Base-by-base conservation (phyloP, 176 grass and related monocot species). In the Canna indica region DNA sequence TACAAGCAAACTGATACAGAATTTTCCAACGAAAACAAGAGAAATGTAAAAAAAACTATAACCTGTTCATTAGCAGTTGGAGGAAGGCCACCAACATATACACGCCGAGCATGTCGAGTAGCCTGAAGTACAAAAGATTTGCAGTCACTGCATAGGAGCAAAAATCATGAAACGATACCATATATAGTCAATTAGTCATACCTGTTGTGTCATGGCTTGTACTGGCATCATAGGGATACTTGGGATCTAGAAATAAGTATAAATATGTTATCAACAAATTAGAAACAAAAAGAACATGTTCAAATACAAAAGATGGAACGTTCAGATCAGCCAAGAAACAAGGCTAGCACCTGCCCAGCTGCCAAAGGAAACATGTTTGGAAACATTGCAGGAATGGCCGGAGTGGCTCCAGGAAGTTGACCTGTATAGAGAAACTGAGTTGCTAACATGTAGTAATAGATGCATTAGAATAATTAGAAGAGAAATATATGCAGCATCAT, bases 201-300 rank as follows among this genome's bases (percentile, higher is more conserved):
- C 85, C 82, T 97, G 93, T 53, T 97, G 93, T 7, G 88, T 92
- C 93, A 97, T 97, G 38, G 93, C 93, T 90, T 97, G 93, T 50
- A 90, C 88, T 47, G 90, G 93, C 67, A 97, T 97, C 74, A 90
- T 65, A 81, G 85, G 93, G 25, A 88, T 70, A 76, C 82, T 69
- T 81, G 88, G 22, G 6, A 34, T 66, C 24, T 26, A 35, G 53
- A 16, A 44, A 39, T 8, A 69, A 36, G 52, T 3, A 32, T 57
- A 29, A 73, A n/a, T n/a, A n/a, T n/a, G n/a, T n/a, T n/a, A n/a
- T n/a, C n/a, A n/a, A n/a, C n/a, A n/a, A n/a, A n/a, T n/a, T n/a
- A n/a, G n/a, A n/a, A n/a, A n/a, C n/a, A n/a, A n/a, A n/a, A n/a
- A n/a, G n/a, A n/a, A n/a, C n/a, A n/a, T n/a, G n/a, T n/a, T n/a